A percentile compares a stretch with the other conserved stretches of the same genome.
These are phyloP conservation scores for Avena insularis DNA, from an alignment of 176 grass and related monocot genomes.

Conservation along the genomic window DNA sequence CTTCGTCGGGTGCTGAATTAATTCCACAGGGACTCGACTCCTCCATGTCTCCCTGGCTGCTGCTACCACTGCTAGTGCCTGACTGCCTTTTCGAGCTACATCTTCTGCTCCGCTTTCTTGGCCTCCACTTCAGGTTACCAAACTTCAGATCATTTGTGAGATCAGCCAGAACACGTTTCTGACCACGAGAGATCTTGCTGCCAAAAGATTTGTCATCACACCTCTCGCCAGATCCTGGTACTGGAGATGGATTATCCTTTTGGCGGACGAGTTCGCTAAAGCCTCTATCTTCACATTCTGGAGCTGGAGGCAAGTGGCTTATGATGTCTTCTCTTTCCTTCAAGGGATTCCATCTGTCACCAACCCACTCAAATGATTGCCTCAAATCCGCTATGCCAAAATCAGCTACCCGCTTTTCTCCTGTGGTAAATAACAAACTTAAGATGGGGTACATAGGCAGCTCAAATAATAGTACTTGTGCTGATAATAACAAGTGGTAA, in stretches of 20 bases:
- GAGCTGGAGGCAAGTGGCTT: constrained; percentile 25
- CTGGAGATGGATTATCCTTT: not conserved
- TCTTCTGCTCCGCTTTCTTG: constrained; percentile 72
- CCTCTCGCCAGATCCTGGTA: constrained; percentile 36
- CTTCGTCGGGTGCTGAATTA: constrained; percentile 55
- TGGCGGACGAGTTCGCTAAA: not conserved
- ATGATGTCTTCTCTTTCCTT: constrained; percentile 62
- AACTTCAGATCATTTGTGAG: constrained; percentile 64
- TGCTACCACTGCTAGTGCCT: constrained; percentile 60
- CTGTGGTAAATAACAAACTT: constrained; percentile 45
- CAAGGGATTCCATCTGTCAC: constrained; percentile 67
- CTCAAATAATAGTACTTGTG: not conserved
- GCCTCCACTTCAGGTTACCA: constrained; percentile 72
- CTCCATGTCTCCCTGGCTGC: constrained; percentile 52
- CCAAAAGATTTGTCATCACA: constrained; percentile 35
- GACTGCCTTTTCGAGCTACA: constrained; percentile 59
- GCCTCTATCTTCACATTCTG: not conserved
- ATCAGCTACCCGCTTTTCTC: constrained; percentile 62
- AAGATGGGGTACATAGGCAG: not conserved
- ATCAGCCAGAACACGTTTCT: constrained; percentile 46
- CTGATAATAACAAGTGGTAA: not conserved
- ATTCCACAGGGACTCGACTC: constrained; percentile 47
- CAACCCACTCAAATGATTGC: constrained; percentile 77
- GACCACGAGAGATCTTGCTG: constrained; percentile 39
- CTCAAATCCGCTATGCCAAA: constrained; percentile 65